Evolutionary conservation across 108 stramenopile species (phyloP), one percentile per base, ranked within the genome.

Genomic region (Skeletonema marinoi): DNA sequence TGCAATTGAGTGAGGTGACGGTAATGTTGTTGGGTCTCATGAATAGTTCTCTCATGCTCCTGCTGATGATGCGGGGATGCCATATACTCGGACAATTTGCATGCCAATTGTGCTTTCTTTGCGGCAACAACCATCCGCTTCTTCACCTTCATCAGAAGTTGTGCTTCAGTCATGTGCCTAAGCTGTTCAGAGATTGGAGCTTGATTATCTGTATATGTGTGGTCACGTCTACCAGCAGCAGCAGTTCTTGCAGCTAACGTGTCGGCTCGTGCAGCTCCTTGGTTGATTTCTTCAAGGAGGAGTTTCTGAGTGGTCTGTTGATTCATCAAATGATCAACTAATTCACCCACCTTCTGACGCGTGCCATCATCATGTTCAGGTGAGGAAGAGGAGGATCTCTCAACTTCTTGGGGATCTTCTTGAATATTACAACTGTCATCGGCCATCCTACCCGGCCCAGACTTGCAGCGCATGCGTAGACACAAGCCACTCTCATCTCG

Each of bases 401-500:
- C 10, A 9, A 56, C 54, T 25, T 56, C 25, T 56, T 56, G 54
- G 1, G 16, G 21, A 25, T 56, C 44, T n/a, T 46, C 44, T n/a
- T 46, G 9, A 56, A 25, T 5, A 56, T 25, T 6, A 25, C 44
- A 16, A 46, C 44, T n/a, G 3, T 56, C 25, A 4, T 56, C 54
- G 25, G 21, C 6, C 25, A 29, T 56, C 6, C 50, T 19, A 51
- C 6, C 54, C 9, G 54, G 54, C 1, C 54, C 54, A 25, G 54
- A 56, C 21, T 56, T 56, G 54, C 54, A 56, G 19, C 54, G 54
- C 54, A 56, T 29, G 6, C 54, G 54, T 29, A 56, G 21, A 11
- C 54, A 56, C 54, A 56, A 25, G 9, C 21, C 19, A 10, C 21
- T 9, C 8, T 88, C 78, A 56, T 88, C 85, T 19, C 85, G 79